Percentiles rank a stretch among this genome's conserved stretches.
Conservation (phyloP, 495 filamentous ascomycete species). For the Parachaetomium inaequale region DNA sequence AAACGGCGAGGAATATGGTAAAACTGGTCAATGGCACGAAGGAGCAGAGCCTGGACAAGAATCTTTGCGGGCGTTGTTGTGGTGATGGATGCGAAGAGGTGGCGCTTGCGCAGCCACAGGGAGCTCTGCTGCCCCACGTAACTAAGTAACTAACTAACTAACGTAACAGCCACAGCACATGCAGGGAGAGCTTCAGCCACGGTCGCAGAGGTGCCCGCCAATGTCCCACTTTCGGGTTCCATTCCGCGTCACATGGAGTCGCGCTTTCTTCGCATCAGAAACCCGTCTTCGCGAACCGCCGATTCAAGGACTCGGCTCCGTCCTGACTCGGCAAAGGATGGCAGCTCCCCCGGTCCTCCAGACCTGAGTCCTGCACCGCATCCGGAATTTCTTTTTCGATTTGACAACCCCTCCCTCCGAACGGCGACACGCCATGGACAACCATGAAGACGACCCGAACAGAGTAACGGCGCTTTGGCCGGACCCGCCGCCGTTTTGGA, state of each 20-base stretch:
- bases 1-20: neutral
- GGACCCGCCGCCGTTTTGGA: constrained; percentile 85
- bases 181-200: constrained; percentile 24
- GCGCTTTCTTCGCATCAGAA: neutral
- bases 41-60: neutral
- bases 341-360: neutral
- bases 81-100: too few species aligned
- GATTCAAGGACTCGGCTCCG: neutral
- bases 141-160: neutral
- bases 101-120: constrained; percentile 4
- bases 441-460: constrained; percentile 36
- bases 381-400: neutral
- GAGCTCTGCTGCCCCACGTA: constrained; percentile 7
- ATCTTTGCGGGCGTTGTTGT: neutral
- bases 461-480: constrained; percentile 56
- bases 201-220: constrained; percentile 5
- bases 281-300: neutral
- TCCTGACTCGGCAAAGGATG: neutral
- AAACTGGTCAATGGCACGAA: neutral
- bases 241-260: neutral
- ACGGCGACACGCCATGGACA: constrained; percentile 30
- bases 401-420: neutral
- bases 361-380: neutral
- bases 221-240: neutral
- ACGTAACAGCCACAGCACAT: constrained; percentile 3